These are phyloP conservation scores for Geotrichum ghanense DNA, from an alignment of 805 yeast genomes.

Conservation along the genomic window DNA sequence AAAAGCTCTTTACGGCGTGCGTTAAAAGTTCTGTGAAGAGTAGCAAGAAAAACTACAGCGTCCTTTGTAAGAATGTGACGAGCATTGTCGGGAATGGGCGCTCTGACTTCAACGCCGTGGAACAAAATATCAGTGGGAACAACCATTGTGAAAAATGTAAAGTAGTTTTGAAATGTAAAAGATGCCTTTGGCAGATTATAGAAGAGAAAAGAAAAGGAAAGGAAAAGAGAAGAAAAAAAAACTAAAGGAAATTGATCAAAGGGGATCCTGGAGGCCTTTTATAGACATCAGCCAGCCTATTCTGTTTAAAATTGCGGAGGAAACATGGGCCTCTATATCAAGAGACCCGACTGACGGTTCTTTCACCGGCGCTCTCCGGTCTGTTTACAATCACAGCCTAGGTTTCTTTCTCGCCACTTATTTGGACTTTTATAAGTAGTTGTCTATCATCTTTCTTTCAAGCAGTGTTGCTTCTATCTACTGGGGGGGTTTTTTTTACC, in stretches of 20 bases:
- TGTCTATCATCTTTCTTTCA: too few species aligned
- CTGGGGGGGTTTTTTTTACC: too few species aligned
- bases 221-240: not conserved
- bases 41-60: slow-evolving; percentile 55
- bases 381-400: too few species aligned
- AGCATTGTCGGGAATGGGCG: slow-evolving; percentile 37
- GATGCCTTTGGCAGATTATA: not conserved
- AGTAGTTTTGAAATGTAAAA: not conserved
- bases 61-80: slow-evolving; percentile 48
- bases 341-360: too few species aligned
- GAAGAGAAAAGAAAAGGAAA: not conserved
- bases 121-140: slow-evolving; percentile 20
- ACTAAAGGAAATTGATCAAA: not conserved
- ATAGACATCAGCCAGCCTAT: too few species aligned
- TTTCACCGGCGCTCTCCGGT: too few species aligned
- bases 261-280: not conserved
- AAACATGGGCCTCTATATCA: not conserved
- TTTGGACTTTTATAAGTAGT: too few species aligned
- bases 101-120: slow-evolving; percentile 44
- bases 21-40: slow-evolving; percentile 54
- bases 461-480: too few species aligned
- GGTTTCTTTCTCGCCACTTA: too few species aligned
- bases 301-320: slow-evolving; percentile 1
- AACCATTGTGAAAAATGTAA: slow-evolving; percentile 12
- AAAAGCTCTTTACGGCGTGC: slow-evolving; percentile 43